Evolutionary conservation across 1,284 basidiomycete species (phyloP).

Genomic region (Puccinia triticina): DNA sequence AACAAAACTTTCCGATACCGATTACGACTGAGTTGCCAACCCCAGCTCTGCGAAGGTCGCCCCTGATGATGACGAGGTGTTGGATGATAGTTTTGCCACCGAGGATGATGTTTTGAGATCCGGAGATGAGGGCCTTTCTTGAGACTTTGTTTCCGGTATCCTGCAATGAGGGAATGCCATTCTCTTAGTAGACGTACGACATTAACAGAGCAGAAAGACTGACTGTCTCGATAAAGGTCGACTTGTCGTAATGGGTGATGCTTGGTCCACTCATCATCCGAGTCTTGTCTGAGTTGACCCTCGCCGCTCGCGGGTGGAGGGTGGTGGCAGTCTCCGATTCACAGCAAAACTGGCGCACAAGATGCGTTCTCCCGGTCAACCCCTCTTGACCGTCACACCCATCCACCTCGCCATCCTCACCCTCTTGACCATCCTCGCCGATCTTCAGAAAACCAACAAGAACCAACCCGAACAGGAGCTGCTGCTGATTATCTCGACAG

Average conservation of each 20-base stretch:
- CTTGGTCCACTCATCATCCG: conserved; percentile 34
- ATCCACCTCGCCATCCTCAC: conserved; percentile 9
- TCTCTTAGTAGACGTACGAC: neutral
- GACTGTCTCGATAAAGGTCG: conserved; percentile 44
- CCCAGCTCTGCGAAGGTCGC: conserved; percentile 77
- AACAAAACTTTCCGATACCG: conserved; percentile 86
- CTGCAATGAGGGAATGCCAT: conserved; percentile 29
- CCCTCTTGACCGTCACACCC: conserved; percentile 23
- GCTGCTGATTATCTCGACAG: neutral
- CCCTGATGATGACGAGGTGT: conserved; percentile 80
- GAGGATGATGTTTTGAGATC: conserved; percentile 93
- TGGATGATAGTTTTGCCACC: conserved; percentile 97
- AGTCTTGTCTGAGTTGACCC: neutral
- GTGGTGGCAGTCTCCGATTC: neutral
- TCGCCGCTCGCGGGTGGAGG: neutral
- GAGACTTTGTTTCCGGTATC: conserved; percentile 91
- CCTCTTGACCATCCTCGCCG: conserved; percentile 19
- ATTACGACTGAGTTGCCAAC: conserved; percentile 89
- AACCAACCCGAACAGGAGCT: neutral
- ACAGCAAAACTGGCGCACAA: neutral
- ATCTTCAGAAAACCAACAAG: conserved; percentile 9
- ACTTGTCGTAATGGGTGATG: conserved; percentile 43
- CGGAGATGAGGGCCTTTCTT: conserved; percentile 85
- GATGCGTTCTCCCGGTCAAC: neutral
- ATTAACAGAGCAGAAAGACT: neutral